Conservation (phyloP, 2,329 filamentous ascomycete species). For the Botryosphaeria dothidea region DNA sequence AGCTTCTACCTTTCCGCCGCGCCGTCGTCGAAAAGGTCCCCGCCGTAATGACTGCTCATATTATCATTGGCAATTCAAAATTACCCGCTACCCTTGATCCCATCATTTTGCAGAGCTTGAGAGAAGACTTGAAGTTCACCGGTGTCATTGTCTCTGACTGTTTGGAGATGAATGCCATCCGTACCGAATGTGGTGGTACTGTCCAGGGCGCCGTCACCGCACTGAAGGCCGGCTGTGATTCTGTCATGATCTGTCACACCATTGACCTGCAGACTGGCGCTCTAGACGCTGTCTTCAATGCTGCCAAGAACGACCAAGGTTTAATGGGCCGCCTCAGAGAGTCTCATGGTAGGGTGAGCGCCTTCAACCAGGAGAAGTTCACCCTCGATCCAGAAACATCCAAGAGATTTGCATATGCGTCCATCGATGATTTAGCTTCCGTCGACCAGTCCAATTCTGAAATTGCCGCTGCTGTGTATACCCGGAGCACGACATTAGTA, state of each 20-base stretch:
- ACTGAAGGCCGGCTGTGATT: slow-evolving; percentile 2
- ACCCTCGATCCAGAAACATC: neutral
- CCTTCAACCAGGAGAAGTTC: neutral
- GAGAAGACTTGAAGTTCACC: neutral
- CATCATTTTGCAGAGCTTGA: neutral
- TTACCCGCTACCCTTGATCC: slow-evolving; percentile 9
- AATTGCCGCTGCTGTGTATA: neutral
- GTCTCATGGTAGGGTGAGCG: neutral
- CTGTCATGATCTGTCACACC: slow-evolving; percentile 19
- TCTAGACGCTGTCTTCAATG: slow-evolving; percentile 1
- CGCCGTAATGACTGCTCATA: slow-evolving; percentile 14
- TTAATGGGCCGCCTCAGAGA: neutral
- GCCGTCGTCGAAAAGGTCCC: neutral
- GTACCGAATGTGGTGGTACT: slow-evolving; percentile 15
- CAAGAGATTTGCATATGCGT: neutral
- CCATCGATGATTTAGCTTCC: neutral
- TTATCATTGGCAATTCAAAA: neutral
- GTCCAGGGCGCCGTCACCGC: slow-evolving; percentile 12
- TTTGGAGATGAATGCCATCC: slow-evolving; percentile 18
- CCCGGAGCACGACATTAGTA: neutral
- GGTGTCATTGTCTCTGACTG: slow-evolving; percentile 15
- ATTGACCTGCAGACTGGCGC: slow-evolving; percentile 2
- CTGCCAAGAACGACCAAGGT: neutral
- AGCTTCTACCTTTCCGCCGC: neutral
- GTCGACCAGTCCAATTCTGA: neutral